Evolutionary conservation across 192 early-diverging fungal genomes (phyloP).

Genomic region (Gryganskiella cystojenkinii): DNA sequence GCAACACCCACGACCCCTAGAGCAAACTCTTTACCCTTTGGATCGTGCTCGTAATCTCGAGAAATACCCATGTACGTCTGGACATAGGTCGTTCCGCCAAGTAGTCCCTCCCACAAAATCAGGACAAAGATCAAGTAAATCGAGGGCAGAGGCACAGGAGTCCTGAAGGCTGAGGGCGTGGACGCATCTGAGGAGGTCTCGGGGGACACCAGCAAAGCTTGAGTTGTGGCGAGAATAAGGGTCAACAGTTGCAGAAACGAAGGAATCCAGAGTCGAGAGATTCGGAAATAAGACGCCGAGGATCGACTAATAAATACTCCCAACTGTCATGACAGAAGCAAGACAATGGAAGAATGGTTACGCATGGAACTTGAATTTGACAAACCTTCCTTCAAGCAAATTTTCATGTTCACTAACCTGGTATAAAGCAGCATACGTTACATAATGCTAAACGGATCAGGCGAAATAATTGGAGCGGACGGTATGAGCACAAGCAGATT

Average conservation of each 20-base stretch:
- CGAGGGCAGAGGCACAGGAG: conserved; percentile 31
- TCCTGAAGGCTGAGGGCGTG: no score
- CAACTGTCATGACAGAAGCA: conserved; percentile 1
- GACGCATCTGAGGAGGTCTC: background rate
- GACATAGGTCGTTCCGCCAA: conserved; percentile 58
- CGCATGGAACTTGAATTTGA: background rate
- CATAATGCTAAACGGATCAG: conserved; percentile 47
- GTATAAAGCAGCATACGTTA: conserved; percentile 55
- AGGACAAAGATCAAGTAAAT: conserved; percentile 53
- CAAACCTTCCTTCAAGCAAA: background rate
- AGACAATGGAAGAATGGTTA: conserved; percentile 1
- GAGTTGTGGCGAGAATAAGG: conserved; percentile 25
- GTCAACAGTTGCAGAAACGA: conserved; percentile 42
- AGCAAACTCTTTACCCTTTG: conserved; percentile 54
- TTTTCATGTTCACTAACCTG: conserved; percentile 22
- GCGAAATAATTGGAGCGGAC: background rate
- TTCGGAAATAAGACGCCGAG: conserved; percentile 37
- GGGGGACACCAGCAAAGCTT: conserved; percentile 32
- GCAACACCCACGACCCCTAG: conserved; percentile 54
- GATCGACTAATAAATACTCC: conserved; percentile 58
- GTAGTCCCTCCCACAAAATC: conserved; percentile 55
- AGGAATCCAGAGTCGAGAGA: conserved; percentile 52
- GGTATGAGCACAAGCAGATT: background rate
- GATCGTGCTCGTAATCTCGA: conserved; percentile 34
- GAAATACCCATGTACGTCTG: conserved; percentile 53